These are phyloP conservation scores for Atalantia buxifolia DNA, from an alignment of 345 rosid genomes.

Conservation along the genomic window DNA sequence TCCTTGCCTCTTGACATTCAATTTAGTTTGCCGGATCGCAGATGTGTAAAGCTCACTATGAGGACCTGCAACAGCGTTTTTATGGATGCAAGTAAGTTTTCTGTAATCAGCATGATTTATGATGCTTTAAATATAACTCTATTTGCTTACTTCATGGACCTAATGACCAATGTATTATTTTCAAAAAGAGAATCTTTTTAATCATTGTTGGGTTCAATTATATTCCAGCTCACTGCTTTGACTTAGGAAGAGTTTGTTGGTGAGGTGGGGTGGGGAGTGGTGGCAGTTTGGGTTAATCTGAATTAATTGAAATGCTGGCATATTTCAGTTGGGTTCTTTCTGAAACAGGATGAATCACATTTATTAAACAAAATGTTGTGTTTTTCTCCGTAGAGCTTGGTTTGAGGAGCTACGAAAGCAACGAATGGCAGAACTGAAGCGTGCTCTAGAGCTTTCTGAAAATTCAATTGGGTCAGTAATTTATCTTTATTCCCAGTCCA, in stretches of 20 bases:
- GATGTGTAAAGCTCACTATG: slow-evolving; percentile 79
- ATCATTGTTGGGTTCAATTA: neutral
- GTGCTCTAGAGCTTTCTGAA: slow-evolving; percentile 64
- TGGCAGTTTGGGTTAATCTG: neutral
- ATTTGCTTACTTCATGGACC: neutral
- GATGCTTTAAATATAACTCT: neutral
- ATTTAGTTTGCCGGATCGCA: slow-evolving; percentile 26
- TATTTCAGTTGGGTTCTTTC: neutral
- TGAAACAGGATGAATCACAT: neutral
- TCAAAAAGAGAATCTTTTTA: neutral
- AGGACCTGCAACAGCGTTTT: slow-evolving; percentile 58
- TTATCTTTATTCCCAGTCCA: neutral
- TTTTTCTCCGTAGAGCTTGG: slow-evolving; percentile 53
- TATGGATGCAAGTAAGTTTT: slow-evolving; percentile 65
- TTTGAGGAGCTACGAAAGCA: slow-evolving; percentile 81
- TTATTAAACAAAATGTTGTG: slow-evolving; percentile 1
- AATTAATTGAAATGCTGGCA: slow-evolving; percentile 2
- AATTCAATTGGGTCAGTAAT: slow-evolving; percentile 74
- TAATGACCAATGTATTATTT: neutral
- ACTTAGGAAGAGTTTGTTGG: neutral
- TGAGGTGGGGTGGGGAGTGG: no score
- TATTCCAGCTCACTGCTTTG: neutral
- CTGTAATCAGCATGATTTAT: neutral
- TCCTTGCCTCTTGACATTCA: neutral
- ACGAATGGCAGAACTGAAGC: slow-evolving; percentile 70